These are phyloP conservation scores for Bipolaris sorokiniana DNA, from an alignment of 2,329 filamentous ascomycete species.

Conservation along the genomic window DNA sequence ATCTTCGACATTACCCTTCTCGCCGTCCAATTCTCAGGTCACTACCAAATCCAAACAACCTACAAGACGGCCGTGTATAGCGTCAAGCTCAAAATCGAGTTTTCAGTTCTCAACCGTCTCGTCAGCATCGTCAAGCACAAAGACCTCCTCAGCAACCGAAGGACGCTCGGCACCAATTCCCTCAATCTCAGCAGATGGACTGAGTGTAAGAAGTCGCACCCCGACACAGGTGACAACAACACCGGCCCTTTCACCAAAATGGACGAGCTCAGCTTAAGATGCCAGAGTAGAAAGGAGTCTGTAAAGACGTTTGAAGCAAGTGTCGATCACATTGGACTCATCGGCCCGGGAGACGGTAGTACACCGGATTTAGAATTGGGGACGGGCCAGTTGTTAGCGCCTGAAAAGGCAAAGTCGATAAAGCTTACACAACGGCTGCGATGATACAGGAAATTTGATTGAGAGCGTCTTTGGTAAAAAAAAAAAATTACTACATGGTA, in stretches of 20 bases:
- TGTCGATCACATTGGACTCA: not conserved
- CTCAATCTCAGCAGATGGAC: not conserved
- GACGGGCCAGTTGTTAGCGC: not conserved
- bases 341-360: not conserved
- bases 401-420: not conserved
- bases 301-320: not conserved
- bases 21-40: constrained; percentile 46
- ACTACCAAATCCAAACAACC: constrained; percentile 48
- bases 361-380: not conserved
- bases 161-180: not conserved
- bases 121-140: constrained; percentile 8
- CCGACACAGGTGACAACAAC: not conserved
- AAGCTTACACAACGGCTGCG: not conserved
- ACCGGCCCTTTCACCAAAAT: not conserved
- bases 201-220: not conserved
- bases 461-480: too few relatives aligned
- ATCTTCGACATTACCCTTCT: constrained; percentile 48
- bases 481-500: too few relatives aligned
- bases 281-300: constrained; percentile 1
- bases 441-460: not conserved
- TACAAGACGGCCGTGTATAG: constrained; percentile 51
- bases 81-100: constrained; percentile 59
- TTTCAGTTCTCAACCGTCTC: constrained; percentile 55
- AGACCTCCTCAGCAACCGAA: constrained; percentile 1
- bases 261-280: not conserved